Evolutionary conservation across 139 green algal genomes (phyloP).

Genomic region (Coelastrella sp.): DNA sequence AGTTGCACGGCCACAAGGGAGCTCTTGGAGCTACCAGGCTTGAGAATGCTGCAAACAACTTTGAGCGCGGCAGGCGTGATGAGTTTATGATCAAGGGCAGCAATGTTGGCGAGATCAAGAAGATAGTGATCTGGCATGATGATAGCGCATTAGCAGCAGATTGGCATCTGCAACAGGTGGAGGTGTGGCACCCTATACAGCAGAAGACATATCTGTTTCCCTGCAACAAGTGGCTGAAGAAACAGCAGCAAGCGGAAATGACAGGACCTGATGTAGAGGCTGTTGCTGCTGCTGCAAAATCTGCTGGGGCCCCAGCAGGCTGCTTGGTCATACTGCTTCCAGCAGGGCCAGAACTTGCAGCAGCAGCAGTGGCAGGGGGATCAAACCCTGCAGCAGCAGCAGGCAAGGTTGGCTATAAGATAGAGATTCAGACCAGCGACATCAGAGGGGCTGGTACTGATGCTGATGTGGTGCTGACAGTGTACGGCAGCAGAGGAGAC

Average conservation of each 20-base stretch:
- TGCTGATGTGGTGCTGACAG: slow-evolving; percentile 51
- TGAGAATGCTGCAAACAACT: slow-evolving; percentile 54
- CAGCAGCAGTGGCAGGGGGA: slow-evolving; percentile 28
- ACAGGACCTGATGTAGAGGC: neutral
- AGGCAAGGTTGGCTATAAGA: slow-evolving; percentile 47
- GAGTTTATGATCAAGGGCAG: slow-evolving; percentile 60
- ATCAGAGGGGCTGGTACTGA: slow-evolving; percentile 57
- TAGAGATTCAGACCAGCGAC: slow-evolving; percentile 61
- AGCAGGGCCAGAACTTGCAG: neutral
- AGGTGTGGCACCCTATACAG: slow-evolving; percentile 59
- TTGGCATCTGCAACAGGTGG: slow-evolving; percentile 66
- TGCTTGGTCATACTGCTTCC: slow-evolving; percentile 6
- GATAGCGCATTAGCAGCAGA: slow-evolving; percentile 48
- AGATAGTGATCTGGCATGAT: slow-evolving; percentile 62
- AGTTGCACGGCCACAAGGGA: slow-evolving; percentile 60
- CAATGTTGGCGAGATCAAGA: slow-evolving; percentile 61
- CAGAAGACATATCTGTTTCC: slow-evolving; percentile 58
- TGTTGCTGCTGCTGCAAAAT: slow-evolving; percentile 42
- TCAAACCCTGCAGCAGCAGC: slow-evolving; percentile 40
- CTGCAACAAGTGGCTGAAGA: slow-evolving; percentile 63
- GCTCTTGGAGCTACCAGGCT: slow-evolving; percentile 55
- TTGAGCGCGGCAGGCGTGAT: slow-evolving; percentile 64
- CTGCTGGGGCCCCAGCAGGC: slow-evolving; percentile 53
- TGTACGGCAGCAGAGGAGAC: slow-evolving; percentile 62
- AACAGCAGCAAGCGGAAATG: neutral